Conservation (phyloP, 1,139 yeast species). For the Debaryomyces nepalensis region DNA sequence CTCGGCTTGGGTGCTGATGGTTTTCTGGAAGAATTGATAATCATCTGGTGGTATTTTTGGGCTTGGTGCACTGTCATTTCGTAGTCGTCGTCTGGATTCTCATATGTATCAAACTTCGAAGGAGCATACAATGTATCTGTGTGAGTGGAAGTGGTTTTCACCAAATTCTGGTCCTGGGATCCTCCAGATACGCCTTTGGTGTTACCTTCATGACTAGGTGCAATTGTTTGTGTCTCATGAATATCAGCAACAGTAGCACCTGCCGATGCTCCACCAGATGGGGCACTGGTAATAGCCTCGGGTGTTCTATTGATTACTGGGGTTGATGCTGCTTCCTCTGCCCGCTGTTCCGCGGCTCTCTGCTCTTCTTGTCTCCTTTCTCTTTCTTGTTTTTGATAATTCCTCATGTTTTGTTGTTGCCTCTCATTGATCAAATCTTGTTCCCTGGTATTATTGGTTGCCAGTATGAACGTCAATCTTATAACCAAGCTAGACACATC, state of each 20-base stretch:
- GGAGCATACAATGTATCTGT: slow-evolving; percentile 27
- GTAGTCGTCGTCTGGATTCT: slow-evolving; percentile 53
- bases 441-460: slow-evolving; percentile 10
- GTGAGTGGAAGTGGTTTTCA: not conserved
- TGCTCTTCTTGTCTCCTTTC: slow-evolving; percentile 5
- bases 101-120: slow-evolving; percentile 26
- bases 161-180: not conserved
- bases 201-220: too few species aligned
- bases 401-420: slow-evolving; percentile 12
- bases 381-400: slow-evolving; percentile 10
- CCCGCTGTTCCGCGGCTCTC: not conserved
- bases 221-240: too few species aligned
- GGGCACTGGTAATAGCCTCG: too few species aligned
- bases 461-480: slow-evolving; percentile 24
- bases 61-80: slow-evolving; percentile 59
- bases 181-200: too few species aligned
- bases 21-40: slow-evolving; percentile 41
- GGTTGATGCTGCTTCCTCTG: too few species aligned
- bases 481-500: slow-evolving; percentile 23
- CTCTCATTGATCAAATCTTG: slow-evolving; percentile 15
- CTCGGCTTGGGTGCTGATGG: slow-evolving; percentile 11
- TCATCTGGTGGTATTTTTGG: slow-evolving; percentile 52
- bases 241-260: too few species aligned
- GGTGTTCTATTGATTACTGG: too few species aligned
- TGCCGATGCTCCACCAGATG: too few species aligned